Conservation (phyloP, 305 asterid genomes). For the Solanum hybrid region DNA sequence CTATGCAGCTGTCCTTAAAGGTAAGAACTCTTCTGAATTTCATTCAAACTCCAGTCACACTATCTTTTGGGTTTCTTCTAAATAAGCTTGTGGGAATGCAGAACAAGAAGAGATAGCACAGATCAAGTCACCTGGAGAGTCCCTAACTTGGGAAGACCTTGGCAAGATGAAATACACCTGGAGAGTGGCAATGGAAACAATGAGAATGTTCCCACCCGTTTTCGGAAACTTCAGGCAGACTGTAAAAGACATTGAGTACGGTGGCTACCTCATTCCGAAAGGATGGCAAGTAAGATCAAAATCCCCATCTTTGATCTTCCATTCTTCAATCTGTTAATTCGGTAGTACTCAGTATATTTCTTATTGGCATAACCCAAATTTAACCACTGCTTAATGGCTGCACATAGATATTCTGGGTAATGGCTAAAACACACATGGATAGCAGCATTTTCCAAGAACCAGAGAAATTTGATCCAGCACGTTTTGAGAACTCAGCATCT, state of each 20-base stretch:
- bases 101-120: slow-evolving; percentile 61
- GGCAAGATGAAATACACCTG: slow-evolving; percentile 65
- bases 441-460: slow-evolving; percentile 41
- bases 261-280: slow-evolving; percentile 58
- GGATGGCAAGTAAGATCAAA: slow-evolving; percentile 67
- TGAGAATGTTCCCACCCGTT: slow-evolving; percentile 48
- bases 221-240: slow-evolving; percentile 60
- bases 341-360: not conserved
- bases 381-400: not conserved
- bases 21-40: slow-evolving; percentile 14
- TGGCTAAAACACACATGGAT: slow-evolving; percentile 65
- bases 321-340: not conserved
- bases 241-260: slow-evolving; percentile 42
- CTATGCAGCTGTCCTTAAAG: slow-evolving; percentile 45
- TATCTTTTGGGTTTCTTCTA: not conserved
- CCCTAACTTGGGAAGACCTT: slow-evolving; percentile 65
- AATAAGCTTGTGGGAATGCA: slow-evolving; percentile 5
- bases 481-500: slow-evolving; percentile 39
- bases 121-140: slow-evolving; percentile 24
- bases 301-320: not conserved
- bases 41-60: not conserved
- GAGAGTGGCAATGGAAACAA: slow-evolving; percentile 67
- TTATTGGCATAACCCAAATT: not conserved
- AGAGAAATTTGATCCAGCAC: slow-evolving; percentile 37
- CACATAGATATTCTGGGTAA: slow-evolving; percentile 51